Conservation (phyloP, 306 rosid genomes). For the Vigna trinervia region DNA sequence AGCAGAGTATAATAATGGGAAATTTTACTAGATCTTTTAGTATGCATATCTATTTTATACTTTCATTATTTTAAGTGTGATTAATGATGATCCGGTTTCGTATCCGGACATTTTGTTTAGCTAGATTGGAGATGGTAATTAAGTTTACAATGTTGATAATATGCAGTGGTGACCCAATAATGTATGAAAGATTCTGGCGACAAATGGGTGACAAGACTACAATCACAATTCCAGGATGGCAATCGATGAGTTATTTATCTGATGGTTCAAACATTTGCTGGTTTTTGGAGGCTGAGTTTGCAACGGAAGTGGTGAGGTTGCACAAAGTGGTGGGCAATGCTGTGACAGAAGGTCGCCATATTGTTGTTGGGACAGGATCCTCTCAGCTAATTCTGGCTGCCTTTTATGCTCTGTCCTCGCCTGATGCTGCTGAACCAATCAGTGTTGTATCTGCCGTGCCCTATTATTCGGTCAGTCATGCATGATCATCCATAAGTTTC, state of each 20-base stretch:
- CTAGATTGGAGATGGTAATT: conserved; percentile 26
- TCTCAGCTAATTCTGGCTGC: conserved; percentile 90
- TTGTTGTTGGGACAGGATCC: conserved; percentile 95
- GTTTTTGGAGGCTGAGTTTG: conserved; percentile 82
- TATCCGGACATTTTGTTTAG: conserved; percentile 13
- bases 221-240: conserved; percentile 79
- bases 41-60: neutral
- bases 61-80: neutral
- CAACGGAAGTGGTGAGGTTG: conserved; percentile 65
- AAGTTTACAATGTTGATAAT: conserved; percentile 5
- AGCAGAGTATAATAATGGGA: neutral
- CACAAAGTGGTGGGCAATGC: conserved; percentile 87
- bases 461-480: conserved; percentile 77
- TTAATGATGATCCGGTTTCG: conserved; percentile 12
- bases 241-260: conserved; percentile 81
- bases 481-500: neutral
- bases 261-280: conserved; percentile 68
- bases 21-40: neutral
- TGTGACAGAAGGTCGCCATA: conserved; percentile 65
- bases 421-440: conserved; percentile 58
- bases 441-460: conserved; percentile 78
- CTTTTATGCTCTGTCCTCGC: conserved; percentile 74
- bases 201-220: conserved; percentile 66
- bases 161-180: conserved; percentile 89
- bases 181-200: conserved; percentile 79